Conservation (phyloP, 2,329 filamentous ascomycete genomes). For the Venturia pyrina region DNA sequence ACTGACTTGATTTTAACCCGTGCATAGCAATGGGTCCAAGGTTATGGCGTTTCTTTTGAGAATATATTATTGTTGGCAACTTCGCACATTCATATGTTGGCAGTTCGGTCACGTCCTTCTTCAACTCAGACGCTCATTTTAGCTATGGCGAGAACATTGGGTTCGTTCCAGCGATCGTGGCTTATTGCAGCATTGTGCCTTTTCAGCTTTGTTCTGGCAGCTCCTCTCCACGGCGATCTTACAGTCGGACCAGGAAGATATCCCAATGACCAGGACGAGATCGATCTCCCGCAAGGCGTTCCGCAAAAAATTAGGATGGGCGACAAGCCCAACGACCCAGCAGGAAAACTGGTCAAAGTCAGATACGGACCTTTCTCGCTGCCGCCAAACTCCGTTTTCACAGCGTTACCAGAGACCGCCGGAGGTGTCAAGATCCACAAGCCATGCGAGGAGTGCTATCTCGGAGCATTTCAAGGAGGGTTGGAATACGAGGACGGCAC, state of each 20-base stretch:
- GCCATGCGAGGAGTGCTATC: conserved; percentile 11
- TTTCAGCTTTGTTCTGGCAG: neutral
- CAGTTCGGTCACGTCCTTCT: neutral
- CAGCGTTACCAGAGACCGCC: neutral
- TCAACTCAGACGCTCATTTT: neutral
- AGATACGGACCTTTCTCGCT: conserved; percentile 11
- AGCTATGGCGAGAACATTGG: neutral
- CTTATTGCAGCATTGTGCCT: neutral
- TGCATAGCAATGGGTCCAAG: neutral
- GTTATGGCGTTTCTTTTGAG: no score
- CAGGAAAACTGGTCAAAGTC: conserved; percentile 7
- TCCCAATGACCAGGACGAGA: neutral
- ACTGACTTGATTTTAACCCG: neutral
- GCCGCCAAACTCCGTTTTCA: conserved; percentile 6
- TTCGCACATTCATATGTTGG: neutral
- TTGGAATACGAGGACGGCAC: conserved; percentile 11
- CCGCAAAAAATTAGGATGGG: conserved; percentile 3
- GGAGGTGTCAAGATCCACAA: conserved; percentile 8
- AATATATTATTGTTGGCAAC: neutral
- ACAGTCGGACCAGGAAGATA: neutral
- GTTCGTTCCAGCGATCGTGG: neutral
- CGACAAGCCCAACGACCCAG: conserved; percentile 8
- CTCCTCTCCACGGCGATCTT: neutral
- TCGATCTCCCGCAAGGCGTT: neutral
- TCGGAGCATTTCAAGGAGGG: conserved; percentile 7